Evolutionary conservation across 2,329 filamentous ascomycete genomes (phyloP).

Genomic region (Coleophoma crateriformis): DNA sequence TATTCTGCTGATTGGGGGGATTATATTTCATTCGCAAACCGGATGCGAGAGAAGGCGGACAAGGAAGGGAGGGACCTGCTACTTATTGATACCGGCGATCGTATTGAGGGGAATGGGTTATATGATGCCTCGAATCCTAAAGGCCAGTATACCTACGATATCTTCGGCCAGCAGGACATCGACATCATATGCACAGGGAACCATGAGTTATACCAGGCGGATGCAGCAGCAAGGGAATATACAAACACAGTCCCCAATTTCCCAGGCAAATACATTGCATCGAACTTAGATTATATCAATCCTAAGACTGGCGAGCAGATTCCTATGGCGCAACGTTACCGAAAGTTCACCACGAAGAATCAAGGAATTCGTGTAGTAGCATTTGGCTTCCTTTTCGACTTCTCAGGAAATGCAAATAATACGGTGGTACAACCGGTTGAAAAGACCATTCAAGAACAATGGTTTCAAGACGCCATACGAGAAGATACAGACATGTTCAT

Average conservation of each 20-base stretch:
- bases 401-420: conserved; percentile 86
- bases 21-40: conserved; percentile 86
- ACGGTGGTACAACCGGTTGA: conserved; percentile 77
- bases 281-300: conserved; percentile 85
- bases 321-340: conserved; percentile 76
- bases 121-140: conserved; percentile 88
- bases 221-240: conserved; percentile 74
- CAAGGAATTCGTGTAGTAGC: conserved; percentile 78
- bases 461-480: conserved; percentile 84
- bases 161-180: conserved; percentile 75
- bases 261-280: conserved; percentile 75
- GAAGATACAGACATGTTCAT: conserved; percentile 85
- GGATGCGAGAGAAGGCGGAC: conserved; percentile 75
- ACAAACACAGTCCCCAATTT: conserved; percentile 79
- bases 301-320: conserved; percentile 63
- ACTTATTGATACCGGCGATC: conserved; percentile 92
- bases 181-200: conserved; percentile 87
- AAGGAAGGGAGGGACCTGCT: conserved; percentile 75
- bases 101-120: conserved; percentile 89
- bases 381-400: conserved; percentile 94
- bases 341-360: conserved; percentile 88
- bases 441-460: conserved; percentile 74
- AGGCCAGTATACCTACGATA: conserved; percentile 82
- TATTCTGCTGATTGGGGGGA: conserved; percentile 98
- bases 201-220: conserved; percentile 85